Evolutionary conservation across 345 rosid species (phyloP).

Genomic region (Eucalyptus decipiens): DNA sequence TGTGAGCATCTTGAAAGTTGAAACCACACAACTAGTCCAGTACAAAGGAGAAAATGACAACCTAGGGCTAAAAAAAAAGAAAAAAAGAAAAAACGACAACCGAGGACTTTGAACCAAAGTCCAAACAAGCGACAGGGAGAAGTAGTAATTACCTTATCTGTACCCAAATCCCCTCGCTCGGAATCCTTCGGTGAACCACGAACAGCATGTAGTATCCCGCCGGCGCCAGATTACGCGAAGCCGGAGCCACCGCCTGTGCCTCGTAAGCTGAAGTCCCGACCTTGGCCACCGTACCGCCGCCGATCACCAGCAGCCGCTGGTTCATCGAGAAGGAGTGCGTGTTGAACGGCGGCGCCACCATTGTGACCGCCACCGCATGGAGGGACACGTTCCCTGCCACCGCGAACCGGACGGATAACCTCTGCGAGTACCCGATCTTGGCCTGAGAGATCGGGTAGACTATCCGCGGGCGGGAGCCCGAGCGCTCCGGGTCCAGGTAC

Average conservation of each 20-base stretch:
- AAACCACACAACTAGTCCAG: no score
- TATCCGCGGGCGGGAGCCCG: constrained; percentile 27
- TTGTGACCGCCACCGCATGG: background rate
- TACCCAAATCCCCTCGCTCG: no score
- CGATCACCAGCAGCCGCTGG: constrained; percentile 27
- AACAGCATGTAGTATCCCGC: no score
- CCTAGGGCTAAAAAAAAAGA: no score
- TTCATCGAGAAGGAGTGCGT: constrained; percentile 39
- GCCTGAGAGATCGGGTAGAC: constrained; percentile 1
- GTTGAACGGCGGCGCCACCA: constrained; percentile 22
- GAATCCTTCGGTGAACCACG: no score
- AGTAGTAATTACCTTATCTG: no score
- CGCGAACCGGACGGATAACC: background rate
- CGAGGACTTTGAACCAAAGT: no score
- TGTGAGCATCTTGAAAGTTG: no score
- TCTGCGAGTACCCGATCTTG: constrained; percentile 1
- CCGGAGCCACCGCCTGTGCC: background rate
- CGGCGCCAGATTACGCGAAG: background rate
- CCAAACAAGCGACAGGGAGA: no score
- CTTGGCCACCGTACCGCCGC: background rate
- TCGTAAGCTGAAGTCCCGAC: background rate
- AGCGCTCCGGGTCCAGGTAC: background rate
- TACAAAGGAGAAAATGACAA: no score
- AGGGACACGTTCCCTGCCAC: background rate
- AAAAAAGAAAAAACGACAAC: no score